These are phyloP conservation scores for Kazachstania bromeliacearum DNA, from an alignment of 805 yeast genomes.

Conservation along the genomic window DNA sequence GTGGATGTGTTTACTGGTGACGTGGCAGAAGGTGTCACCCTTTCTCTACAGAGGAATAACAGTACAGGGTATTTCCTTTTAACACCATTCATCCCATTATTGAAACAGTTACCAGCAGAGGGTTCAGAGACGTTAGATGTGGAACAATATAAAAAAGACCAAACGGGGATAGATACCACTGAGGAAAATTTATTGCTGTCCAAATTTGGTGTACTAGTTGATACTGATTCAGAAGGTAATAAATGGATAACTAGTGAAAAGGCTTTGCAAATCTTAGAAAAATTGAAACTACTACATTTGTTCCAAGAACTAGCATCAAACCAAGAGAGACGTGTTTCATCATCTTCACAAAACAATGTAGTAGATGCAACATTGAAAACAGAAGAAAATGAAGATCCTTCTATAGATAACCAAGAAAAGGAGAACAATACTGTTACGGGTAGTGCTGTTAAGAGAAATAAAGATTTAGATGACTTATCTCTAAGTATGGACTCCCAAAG, in stretches of 20 bases:
- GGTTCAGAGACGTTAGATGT: constrained; percentile 3
- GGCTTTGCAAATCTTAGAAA: constrained; percentile 15
- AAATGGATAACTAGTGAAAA: constrained; percentile 26
- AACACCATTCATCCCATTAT: constrained; percentile 18
- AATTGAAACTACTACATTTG: constrained; percentile 11
- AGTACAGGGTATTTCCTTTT: constrained; percentile 20
- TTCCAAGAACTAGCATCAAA: constrained; percentile 6
- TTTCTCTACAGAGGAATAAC: constrained; percentile 15
- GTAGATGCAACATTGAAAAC: neutral
- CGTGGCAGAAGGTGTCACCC: constrained; percentile 8
- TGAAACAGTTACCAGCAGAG: constrained; percentile 11
- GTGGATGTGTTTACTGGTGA: neutral
- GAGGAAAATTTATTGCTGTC: constrained; percentile 11
- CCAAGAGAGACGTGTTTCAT: neutral
- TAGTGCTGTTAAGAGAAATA: constrained; percentile 5
- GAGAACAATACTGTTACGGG: neutral
- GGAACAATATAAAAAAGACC: neutral
- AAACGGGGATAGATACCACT: neutral
- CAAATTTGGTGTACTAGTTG: constrained; percentile 20
- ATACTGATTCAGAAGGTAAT: constrained; percentile 19
- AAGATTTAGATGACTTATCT: constrained; percentile 5
- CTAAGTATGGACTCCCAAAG: constrained; percentile 9
- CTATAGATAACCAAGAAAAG: neutral
- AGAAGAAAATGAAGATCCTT: constrained; percentile 1
- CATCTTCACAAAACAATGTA: neutral